Conservation (phyloP, 768 basidiomycete genomes). For the Calvatia gigantea region DNA sequence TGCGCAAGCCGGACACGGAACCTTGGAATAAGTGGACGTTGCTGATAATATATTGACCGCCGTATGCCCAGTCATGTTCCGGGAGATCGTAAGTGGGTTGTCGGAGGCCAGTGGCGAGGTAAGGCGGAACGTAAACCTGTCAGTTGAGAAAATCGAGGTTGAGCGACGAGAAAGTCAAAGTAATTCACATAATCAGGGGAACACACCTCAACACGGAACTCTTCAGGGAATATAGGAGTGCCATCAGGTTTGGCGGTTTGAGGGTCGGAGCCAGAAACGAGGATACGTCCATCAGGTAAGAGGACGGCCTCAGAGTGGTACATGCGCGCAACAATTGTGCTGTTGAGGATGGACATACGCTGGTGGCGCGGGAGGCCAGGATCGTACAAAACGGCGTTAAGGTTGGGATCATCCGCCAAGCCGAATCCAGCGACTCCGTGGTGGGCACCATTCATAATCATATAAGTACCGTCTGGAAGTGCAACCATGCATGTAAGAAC, state of each 20-base stretch:
- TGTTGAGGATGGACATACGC: conserved; percentile 63
- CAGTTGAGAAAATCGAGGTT: conserved; percentile 12
- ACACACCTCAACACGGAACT: conserved; percentile 61
- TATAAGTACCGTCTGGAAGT: conserved; percentile 70
- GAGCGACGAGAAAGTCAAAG: not conserved
- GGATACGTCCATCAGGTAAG: conserved; percentile 69
- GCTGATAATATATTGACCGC: conserved; percentile 49
- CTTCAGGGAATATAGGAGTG: conserved; percentile 57
- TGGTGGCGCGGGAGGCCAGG: conserved; percentile 54
- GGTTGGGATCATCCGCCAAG: conserved; percentile 59
- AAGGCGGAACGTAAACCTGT: conserved; percentile 82
- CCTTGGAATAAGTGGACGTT: conserved; percentile 44
- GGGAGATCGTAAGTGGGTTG: conserved; percentile 63
- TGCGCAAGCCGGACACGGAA: conserved; percentile 39
- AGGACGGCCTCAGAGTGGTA: conserved; percentile 78
- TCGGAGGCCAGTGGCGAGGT: conserved; percentile 57
- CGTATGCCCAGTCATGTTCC: conserved; percentile 61
- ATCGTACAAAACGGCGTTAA: conserved; percentile 66
- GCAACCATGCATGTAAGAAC: conserved; percentile 76
- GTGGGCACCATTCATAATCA: conserved; percentile 74
- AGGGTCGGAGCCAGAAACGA: conserved; percentile 77
- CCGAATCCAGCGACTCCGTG: conserved; percentile 75
- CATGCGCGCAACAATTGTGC: conserved; percentile 68
- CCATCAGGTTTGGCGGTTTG: conserved; percentile 43
- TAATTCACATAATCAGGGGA: not conserved